Evolutionary conservation across 805 yeast genomes (phyloP).

Genomic region (Monosporozyma unispora): DNA sequence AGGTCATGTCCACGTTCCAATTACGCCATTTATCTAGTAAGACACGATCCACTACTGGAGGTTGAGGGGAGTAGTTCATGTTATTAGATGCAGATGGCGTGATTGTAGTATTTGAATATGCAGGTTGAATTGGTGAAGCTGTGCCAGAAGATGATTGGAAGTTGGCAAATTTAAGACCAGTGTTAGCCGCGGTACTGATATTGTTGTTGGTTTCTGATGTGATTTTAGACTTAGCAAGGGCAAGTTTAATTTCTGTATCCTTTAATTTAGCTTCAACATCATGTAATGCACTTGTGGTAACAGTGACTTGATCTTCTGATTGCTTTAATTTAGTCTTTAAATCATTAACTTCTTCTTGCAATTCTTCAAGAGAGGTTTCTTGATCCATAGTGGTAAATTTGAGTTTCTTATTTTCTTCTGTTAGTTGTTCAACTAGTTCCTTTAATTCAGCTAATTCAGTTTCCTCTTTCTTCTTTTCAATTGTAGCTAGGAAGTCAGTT

Average conservation of each 20-base stretch:
- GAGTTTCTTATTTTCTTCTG: slow-evolving; percentile 28
- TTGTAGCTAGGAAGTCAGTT: slow-evolving; percentile 25
- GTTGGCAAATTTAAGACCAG: slow-evolving; percentile 10
- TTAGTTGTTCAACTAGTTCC: slow-evolving; percentile 31
- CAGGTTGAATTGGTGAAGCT: slow-evolving; percentile 11
- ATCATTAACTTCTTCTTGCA: slow-evolving; percentile 30
- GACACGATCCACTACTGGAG: slow-evolving; percentile 34
- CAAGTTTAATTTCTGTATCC: slow-evolving; percentile 6
- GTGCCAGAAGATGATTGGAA: slow-evolving; percentile 11
- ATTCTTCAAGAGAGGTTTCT: slow-evolving; percentile 28
- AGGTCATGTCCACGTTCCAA: slow-evolving; percentile 81
- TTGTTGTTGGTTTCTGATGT: not conserved
- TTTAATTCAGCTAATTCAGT: slow-evolving; percentile 31
- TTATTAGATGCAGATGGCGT: not conserved
- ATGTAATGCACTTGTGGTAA: slow-evolving; percentile 20
- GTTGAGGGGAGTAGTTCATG: slow-evolving; percentile 4
- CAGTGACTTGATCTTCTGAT: slow-evolving; percentile 18
- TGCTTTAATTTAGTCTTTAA: slow-evolving; percentile 10
- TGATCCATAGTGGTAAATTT: slow-evolving; percentile 29
- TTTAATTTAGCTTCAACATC: slow-evolving; percentile 16
- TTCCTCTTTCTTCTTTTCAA: slow-evolving; percentile 30
- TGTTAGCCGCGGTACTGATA: not conserved
- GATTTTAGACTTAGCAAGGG: slow-evolving; percentile 1
- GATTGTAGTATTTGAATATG: not conserved
- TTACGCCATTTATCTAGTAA: slow-evolving; percentile 67